These are phyloP conservation scores for Skeletonema grethae DNA, from an alignment of 108 stramenopile species.

Conservation along the genomic window DNA sequence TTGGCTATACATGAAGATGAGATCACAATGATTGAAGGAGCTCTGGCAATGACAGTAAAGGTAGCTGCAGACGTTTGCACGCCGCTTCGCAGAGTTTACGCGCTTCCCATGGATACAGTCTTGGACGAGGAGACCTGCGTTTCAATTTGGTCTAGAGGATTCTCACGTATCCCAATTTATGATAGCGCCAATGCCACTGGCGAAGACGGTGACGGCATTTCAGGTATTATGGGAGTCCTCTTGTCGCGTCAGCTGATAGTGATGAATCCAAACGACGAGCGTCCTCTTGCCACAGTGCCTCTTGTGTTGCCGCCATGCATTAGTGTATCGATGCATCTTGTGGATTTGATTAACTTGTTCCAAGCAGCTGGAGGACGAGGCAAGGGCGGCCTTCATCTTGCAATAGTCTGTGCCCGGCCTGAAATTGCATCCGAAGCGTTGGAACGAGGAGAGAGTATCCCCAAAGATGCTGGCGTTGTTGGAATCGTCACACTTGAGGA, in stretches of 20 bases:
- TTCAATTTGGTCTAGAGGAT: conserved; percentile 67
- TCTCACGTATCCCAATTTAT: conserved; percentile 76
- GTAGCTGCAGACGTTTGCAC: conserved; percentile 64
- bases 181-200: not conserved
- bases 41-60: conserved; percentile 73
- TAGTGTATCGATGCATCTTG: conserved; percentile 65
- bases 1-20: conserved; percentile 56
- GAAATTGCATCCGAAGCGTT: conserved; percentile 52
- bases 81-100: conserved; percentile 57
- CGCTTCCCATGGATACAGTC: conserved; percentile 57
- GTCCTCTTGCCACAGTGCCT: conserved; percentile 63
- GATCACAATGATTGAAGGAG: conserved; percentile 80
- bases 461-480: conserved; percentile 65
- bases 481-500: conserved; percentile 86
- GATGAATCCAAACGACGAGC: conserved; percentile 56
- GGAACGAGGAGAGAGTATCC: conserved; percentile 50
- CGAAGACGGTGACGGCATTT: conserved; percentile 23
- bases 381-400: conserved; percentile 66
- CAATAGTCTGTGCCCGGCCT: conserved; percentile 73
- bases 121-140: conserved; percentile 63
- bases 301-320: conserved; percentile 65
- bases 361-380: conserved; percentile 59
- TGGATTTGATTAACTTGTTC: conserved; percentile 74
- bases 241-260: conserved; percentile 70
- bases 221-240: conserved; percentile 59